A percentile compares a stretch with the other conserved stretches of the same genome.
Evolutionary conservation across 768 basidiomycete genomes (phyloP).

Genomic region (Gymnopilus dilepis): DNA sequence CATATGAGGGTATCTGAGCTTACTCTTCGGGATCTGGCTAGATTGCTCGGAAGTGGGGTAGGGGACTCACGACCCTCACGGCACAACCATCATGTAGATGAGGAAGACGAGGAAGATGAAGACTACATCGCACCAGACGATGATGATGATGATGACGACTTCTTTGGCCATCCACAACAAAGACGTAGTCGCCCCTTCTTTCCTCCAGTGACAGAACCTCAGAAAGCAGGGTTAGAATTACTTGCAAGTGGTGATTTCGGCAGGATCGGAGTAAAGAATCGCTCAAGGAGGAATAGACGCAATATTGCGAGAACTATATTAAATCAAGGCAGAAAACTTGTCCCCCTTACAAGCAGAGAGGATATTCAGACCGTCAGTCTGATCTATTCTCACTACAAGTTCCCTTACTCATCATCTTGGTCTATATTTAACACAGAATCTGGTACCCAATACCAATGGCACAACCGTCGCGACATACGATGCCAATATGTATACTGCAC

Average conservation of each 20-base stretch:
- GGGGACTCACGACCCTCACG: conserved; percentile 34
- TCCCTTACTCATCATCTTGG: conserved; percentile 6
- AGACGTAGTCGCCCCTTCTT: conserved; percentile 29
- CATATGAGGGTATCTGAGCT: conserved; percentile 33
- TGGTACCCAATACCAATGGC: conserved; percentile 82
- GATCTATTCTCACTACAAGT: neutral
- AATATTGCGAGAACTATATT: conserved; percentile 58
- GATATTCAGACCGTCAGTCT: conserved; percentile 58
- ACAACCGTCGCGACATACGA: conserved; percentile 77
- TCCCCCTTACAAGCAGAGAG: conserved; percentile 49
- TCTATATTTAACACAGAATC: conserved; percentile 47
- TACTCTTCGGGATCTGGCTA: conserved; percentile 36
- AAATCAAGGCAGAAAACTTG: conserved; percentile 42
- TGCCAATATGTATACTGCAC: conserved; percentile 83
- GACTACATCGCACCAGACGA: conserved; percentile 40
- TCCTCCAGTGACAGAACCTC: conserved; percentile 57
- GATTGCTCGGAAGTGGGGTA: conserved; percentile 29
- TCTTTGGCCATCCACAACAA: conserved; percentile 24
- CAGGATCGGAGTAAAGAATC: conserved; percentile 56
- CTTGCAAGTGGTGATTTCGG: conserved; percentile 85
- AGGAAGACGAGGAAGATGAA: conserved; percentile 39
- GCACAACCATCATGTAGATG: conserved; percentile 39
- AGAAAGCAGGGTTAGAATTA: conserved; percentile 65
- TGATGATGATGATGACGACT: conserved; percentile 49
- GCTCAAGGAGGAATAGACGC: conserved; percentile 41